Evolutionary conservation across 805 yeast genomes (phyloP), one percentile per base, ranked within the genome.

Genomic region (Saccharomycopsis microspora): DNA sequence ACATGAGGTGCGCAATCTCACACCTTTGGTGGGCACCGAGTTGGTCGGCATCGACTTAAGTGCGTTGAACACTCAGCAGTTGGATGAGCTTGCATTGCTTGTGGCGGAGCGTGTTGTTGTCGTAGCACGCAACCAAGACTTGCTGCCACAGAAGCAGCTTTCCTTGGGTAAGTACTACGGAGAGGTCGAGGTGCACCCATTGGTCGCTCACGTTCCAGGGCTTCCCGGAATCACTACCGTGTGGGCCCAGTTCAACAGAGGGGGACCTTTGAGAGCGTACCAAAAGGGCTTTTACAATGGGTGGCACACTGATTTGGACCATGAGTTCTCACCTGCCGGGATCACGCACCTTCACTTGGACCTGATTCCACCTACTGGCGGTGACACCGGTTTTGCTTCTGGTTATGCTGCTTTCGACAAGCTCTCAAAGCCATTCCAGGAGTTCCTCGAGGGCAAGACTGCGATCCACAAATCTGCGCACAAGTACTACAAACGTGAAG

Each of bases 291-390:
- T 62, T 32, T 58, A 44, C 40, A 35, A 44, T 29, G 48, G 48
- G n/a, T 74, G 75, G 74, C 81, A 75, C 63, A 68, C 78, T 5
- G 80, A 75, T 57, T 65, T 76, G 45, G 71, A 71, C 39, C 79
- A 75, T 55, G 82, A 76, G 62, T 63, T 65, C 42, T 75, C 73
- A 48, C 80, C 82, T 4, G 74, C 82, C 1, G 78, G 76, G 28
- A 64, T 71, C 54, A 75, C 82, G 3, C 73, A 70, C 52, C 64
- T 78, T 55, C 75, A 75, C 54, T 65, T 71, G 56, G 76, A 75
- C 55, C 64, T 75, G 19, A 66, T 72, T 32, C 77, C 78, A 5
- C 56, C 57, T 8, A 61, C 65, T 31, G 79, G 77, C 9, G 81
- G 81, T 32, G 82, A 76, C 54, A 76, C 82, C 3, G 57, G 67